Evolutionary conservation across 371 early-diverging fungal species (phyloP).

Genomic region (Dichotomocladium elegans): DNA sequence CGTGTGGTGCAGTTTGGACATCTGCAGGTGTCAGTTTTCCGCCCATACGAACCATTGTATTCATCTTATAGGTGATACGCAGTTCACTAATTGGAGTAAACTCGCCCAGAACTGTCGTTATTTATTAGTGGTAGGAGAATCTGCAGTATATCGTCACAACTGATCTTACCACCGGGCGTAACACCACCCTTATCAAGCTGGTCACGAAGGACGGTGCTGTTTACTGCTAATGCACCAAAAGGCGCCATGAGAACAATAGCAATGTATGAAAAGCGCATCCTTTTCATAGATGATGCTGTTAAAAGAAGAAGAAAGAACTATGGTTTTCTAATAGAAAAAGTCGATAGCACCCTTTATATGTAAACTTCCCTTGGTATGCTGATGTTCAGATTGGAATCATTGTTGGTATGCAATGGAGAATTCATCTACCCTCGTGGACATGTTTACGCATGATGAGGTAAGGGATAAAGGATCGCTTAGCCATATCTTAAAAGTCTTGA

Average conservation of each 20-base stretch:
- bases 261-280: neutral
- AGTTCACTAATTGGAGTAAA: constrained; percentile 15
- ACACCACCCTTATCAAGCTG: constrained; percentile 6
- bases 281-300: neutral
- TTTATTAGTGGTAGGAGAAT: neutral
- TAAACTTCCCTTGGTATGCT: neutral
- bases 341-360: neutral
- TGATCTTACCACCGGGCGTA: constrained; percentile 13
- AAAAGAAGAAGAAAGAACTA: neutral
- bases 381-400: neutral
- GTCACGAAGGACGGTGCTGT: neutral
- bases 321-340: too few relatives aligned
- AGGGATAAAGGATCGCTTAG: neutral
- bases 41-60: constrained; percentile 7
- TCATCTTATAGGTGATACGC: constrained; percentile 15
- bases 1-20: constrained; percentile 8
- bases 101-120: constrained; percentile 5
- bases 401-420: neutral
- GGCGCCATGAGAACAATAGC: neutral
- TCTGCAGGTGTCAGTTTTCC: constrained; percentile 4
- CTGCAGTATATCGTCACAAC: neutral
- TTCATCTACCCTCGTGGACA: neutral
- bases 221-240: constrained; percentile 1
- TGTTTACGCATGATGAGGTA: neutral
- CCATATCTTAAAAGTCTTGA: too few relatives aligned